These are phyloP conservation scores for Fraxinus platypoda DNA, from an alignment of 305 asterid species.

Conservation along the genomic window DNA sequence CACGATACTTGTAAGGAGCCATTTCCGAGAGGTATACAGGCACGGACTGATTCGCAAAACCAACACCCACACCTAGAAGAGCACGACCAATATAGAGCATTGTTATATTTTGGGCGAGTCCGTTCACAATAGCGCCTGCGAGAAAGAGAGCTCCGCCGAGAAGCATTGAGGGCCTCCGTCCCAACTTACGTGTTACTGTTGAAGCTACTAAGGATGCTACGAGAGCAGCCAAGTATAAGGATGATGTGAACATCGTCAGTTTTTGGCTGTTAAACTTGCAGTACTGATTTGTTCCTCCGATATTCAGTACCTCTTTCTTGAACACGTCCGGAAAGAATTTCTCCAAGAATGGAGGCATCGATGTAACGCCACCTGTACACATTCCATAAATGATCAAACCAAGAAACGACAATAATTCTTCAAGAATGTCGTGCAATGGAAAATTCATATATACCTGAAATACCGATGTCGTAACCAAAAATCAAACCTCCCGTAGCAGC, in stretches of 20 bases:
- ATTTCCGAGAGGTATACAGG: slow-evolving; percentile 40
- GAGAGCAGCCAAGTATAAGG: slow-evolving; percentile 40
- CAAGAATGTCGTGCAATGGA: neutral
- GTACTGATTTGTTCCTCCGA: slow-evolving; percentile 25
- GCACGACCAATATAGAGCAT: slow-evolving; percentile 38
- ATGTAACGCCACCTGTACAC: slow-evolving; percentile 42
- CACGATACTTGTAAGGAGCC: slow-evolving; percentile 44
- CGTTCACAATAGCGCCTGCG: slow-evolving; percentile 29
- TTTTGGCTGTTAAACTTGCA: slow-evolving; percentile 36
- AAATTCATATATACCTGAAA: slow-evolving; percentile 35
- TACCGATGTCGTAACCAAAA: slow-evolving; percentile 54
- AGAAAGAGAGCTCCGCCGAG: slow-evolving; percentile 32
- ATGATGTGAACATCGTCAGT: slow-evolving; percentile 44
- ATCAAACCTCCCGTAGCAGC: slow-evolving; percentile 52
- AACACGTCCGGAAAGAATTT: slow-evolving; percentile 33
- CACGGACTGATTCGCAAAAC: slow-evolving; percentile 44
- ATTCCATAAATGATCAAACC: neutral
- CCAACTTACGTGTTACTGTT: neutral
- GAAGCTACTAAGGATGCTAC: slow-evolving; percentile 26
- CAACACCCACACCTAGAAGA: slow-evolving; percentile 38
- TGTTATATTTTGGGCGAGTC: slow-evolving; percentile 3
- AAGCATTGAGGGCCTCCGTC: slow-evolving; percentile 30
- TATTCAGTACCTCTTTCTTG: slow-evolving; percentile 8
- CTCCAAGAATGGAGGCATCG: slow-evolving; percentile 33
- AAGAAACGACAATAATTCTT: neutral